Base-by-base conservation (phyloP, 345 rosid species). In the Pugionium dolabratum region DNA sequence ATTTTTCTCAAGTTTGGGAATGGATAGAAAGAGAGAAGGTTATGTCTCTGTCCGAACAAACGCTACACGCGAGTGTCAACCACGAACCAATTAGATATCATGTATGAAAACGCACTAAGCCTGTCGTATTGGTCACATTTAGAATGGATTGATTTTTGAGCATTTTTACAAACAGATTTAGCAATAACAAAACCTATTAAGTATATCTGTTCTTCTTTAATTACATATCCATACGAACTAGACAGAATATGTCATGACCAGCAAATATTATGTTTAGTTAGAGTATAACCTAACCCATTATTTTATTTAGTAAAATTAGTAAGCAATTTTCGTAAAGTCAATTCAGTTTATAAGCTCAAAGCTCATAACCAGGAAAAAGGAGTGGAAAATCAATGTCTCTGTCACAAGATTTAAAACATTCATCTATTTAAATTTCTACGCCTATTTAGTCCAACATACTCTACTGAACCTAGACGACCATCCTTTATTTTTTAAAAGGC, bases 21-120 rank as follows among this genome's bases (percentile, higher is more conserved):
- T 74, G 79, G 72, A 71, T 75, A 51, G 77, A 73, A 54, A 18
- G 18, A 78, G 80, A 5, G 36, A 52, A 59, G 54, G 72, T 5
- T 37, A 28, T 6, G 39, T 52, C 27, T 44, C 50, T 73, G 72
- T 66, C 67, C 31, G 62, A 59, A 66, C 54, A 34, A 58, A 43
- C 34, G 11, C 7, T 63, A 33, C 4, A 29, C 8, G 57, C 67
- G 72, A 26, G 73, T 67, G 37, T 27, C 0, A 2, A 0, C 0
- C 30, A 54, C 52, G 48, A 0, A 7, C 73, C 35, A 67, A 59
- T 62, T 31, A 33, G 0, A 25, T 32, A 35, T 8, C 28, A 8
- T 2, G 26, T 29, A 6, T 0, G 7, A 2, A 30, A 39, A 66
- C 58, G 67, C 68, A 3, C 9, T 58, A 34, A 47, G 27, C 56